A percentile compares a stretch with the other conserved stretches of the same genome.
phyloP scores from a whole-genome alignment of 495 filamentous ascomycete species.

The Choiromyces venosus region DNA sequence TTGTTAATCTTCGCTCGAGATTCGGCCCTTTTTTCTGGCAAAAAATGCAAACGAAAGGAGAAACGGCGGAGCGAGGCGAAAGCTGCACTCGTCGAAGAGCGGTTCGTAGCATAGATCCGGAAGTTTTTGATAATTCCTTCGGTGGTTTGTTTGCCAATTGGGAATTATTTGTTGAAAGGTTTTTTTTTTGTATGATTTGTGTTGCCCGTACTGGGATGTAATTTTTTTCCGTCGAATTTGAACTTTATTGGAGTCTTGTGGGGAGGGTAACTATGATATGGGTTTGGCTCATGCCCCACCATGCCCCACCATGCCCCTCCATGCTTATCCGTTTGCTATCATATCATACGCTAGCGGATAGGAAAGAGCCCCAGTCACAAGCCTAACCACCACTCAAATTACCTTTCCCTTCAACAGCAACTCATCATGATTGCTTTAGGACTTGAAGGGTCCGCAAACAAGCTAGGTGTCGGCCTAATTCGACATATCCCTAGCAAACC shows the following conservation, averaged over 20 bases:
- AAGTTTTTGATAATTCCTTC: not conserved
- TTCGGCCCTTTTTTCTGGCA: conserved; percentile 8
- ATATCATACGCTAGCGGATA: no score
- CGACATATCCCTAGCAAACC: conserved; percentile 60
- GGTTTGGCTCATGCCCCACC: not conserved
- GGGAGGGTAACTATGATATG: conserved; percentile 1
- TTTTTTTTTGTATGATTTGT: not conserved
- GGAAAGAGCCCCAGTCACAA: not conserved
- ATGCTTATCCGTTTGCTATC: not conserved
- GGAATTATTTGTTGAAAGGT: not conserved
- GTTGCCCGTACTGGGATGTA: not conserved
- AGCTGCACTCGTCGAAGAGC: conserved; percentile 35
- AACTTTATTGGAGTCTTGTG: not conserved
- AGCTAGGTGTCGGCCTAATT: conserved; percentile 91
- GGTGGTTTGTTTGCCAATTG: not conserved
- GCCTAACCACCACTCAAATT: not conserved
- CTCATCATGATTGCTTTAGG: conserved; percentile 73
- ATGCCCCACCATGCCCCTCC: not conserved
- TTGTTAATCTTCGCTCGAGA: not conserved
- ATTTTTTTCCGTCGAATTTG: not conserved
- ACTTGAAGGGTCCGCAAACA: conserved; percentile 96
- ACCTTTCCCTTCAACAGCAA: conserved; percentile 5
- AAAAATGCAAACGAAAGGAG: conserved; percentile 33
- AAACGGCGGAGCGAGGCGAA: conserved; percentile 26
- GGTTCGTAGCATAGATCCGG: conserved; percentile 39